phyloP scores from a whole-genome alignment of 306 rosid species.

The Lathyrus oleraceus region DNA sequence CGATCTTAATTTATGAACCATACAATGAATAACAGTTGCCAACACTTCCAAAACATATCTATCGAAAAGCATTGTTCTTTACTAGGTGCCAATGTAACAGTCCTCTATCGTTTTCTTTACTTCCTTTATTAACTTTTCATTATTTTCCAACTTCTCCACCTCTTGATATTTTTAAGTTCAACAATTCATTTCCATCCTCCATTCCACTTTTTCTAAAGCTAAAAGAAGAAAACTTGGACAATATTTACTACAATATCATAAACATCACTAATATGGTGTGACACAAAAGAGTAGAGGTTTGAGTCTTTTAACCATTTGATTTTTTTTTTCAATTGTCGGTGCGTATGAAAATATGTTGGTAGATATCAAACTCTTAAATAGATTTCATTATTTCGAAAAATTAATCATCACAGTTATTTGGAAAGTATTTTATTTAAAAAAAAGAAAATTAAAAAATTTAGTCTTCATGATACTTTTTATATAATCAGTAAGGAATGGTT shows the following conservation, averaged over 20 bases:
- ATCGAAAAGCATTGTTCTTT: conserved; percentile 57
- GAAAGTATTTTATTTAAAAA: too few relatives aligned
- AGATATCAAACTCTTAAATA: too few relatives aligned
- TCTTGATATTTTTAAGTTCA: conserved; percentile 27
- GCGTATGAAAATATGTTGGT: too few relatives aligned
- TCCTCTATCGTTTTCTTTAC: conserved; percentile 7
- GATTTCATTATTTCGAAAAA: too few relatives aligned
- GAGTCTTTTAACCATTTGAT: not conserved
- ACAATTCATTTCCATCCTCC: conserved; percentile 48
- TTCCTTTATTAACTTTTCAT: conserved; percentile 33
- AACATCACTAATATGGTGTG: not conserved
- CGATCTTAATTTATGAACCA: conserved; percentile 39
- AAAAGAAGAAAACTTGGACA: conserved; percentile 31
- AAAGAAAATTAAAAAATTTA: too few relatives aligned
- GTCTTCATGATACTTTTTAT: too few relatives aligned
- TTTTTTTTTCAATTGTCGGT: too few relatives aligned
- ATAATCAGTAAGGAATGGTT: too few relatives aligned
- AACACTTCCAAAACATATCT: conserved; percentile 27
- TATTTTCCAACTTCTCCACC: conserved; percentile 22
- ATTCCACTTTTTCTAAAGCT: conserved; percentile 48
- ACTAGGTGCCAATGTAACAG: conserved; percentile 32
- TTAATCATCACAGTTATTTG: too few relatives aligned
- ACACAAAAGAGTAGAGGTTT: not conserved
- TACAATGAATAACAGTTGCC: conserved; percentile 34
- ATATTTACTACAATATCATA: not conserved